Conservation (phyloP, 1,284 basidiomycete genomes). For the Ganoderma multipileum region DNA sequence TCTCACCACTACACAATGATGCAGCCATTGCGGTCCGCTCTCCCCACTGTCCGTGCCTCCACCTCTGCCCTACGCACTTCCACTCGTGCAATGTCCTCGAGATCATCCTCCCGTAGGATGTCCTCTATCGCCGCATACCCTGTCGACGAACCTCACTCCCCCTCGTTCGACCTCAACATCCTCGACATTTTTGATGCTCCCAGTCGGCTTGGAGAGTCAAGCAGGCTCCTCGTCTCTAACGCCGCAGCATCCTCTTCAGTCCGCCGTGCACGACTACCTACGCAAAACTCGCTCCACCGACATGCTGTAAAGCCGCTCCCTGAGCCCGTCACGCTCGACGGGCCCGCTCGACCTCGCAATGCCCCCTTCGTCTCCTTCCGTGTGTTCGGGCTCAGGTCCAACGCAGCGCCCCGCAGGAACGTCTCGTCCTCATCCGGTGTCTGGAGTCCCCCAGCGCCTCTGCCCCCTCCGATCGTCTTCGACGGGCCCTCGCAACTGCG, state of each 20-base stretch:
- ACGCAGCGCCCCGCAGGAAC: not conserved
- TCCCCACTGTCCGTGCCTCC: slow-evolving; percentile 10
- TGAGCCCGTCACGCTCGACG: slow-evolving; percentile 36
- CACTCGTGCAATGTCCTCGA: not conserved
- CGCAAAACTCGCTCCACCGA: slow-evolving; percentile 2
- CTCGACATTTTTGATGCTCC: slow-evolving; percentile 43
- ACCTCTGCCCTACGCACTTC: slow-evolving; percentile 4
- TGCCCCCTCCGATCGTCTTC: slow-evolving; percentile 36
- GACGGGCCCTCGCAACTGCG: slow-evolving; percentile 38
- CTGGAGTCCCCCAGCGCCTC: slow-evolving; percentile 18
- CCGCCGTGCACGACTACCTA: slow-evolving; percentile 16
- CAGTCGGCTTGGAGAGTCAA: slow-evolving; percentile 36
- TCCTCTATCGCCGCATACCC: slow-evolving; percentile 17
- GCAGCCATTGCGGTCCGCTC: slow-evolving; percentile 12
- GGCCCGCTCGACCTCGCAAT: slow-evolving; percentile 33
- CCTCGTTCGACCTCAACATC: slow-evolving; percentile 33
- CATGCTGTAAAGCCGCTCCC: slow-evolving; percentile 32
- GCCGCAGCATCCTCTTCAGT: slow-evolving; percentile 18
- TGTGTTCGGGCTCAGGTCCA: not conserved
- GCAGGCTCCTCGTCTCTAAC: slow-evolving; percentile 31
- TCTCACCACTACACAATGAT: slow-evolving; percentile 5
- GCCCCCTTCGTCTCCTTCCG: slow-evolving; percentile 9
- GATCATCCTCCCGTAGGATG: slow-evolving; percentile 7
- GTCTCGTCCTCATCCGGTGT: not conserved
- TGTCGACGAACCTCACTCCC: slow-evolving; percentile 6